phyloP scores from a whole-genome alignment of 2,329 filamentous ascomycete genomes.

The Septoria petroselini region DNA sequence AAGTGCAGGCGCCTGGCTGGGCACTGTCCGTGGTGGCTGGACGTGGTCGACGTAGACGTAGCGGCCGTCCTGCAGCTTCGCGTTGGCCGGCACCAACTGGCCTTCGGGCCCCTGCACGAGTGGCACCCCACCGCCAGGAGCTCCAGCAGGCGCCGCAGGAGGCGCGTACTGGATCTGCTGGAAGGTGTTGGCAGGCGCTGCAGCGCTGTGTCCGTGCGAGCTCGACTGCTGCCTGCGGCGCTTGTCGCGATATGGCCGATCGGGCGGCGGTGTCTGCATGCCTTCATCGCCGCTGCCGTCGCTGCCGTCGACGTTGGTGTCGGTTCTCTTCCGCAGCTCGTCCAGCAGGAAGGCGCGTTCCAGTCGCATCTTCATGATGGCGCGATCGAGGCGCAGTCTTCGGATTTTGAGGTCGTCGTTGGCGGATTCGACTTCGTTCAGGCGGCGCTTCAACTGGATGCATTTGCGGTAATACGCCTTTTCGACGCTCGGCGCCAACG shows the following conservation, averaged over 20 bases:
- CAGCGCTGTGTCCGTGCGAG: slow-evolving; percentile 10
- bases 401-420: slow-evolving; percentile 81
- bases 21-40: slow-evolving; percentile 5
- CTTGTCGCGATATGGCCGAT: slow-evolving; percentile 36
- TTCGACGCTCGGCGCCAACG: slow-evolving; percentile 83
- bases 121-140: background rate
- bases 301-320: slow-evolving; percentile 46
- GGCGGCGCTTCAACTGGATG: slow-evolving; percentile 86
- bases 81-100: slow-evolving; percentile 18
- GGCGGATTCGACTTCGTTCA: slow-evolving; percentile 85
- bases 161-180: slow-evolving; percentile 17
- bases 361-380: slow-evolving; percentile 86
- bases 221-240: slow-evolving; percentile 23
- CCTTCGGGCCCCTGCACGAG: slow-evolving; percentile 19
- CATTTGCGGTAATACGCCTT: slow-evolving; percentile 96
- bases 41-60: slow-evolving; percentile 15
- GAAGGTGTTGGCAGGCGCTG: slow-evolving; percentile 20
- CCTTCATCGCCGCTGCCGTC: slow-evolving; percentile 37
- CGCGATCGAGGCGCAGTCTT: slow-evolving; percentile 74
- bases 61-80: slow-evolving; percentile 15
- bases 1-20: slow-evolving; percentile 18
- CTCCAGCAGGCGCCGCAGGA: background rate
- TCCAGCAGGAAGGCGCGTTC: slow-evolving; percentile 65
- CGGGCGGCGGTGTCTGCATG: slow-evolving; percentile 33
- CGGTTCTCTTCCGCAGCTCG: slow-evolving; percentile 48